Conservation (phyloP, 345 rosid species). For the Eutrema heterophyllum region DNA sequence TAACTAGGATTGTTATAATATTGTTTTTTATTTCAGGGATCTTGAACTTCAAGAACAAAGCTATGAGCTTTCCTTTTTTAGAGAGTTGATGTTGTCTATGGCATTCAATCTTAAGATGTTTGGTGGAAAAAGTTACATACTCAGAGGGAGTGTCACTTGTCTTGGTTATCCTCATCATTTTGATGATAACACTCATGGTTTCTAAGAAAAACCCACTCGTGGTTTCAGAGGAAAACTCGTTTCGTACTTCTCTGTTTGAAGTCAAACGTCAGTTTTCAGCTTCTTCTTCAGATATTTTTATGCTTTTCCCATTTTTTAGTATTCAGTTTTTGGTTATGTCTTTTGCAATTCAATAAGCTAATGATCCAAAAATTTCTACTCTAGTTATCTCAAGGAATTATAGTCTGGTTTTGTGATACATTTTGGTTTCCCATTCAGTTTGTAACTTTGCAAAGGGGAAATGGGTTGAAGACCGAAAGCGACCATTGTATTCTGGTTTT, state of each 20-base stretch:
- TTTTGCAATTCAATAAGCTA: neutral
- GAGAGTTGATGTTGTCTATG: slow-evolving; percentile 16
- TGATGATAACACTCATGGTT: neutral
- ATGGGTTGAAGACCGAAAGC: slow-evolving; percentile 49
- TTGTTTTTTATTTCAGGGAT: neutral
- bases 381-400: neutral
- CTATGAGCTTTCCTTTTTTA: neutral
- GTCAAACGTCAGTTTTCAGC: slow-evolving; percentile 25
- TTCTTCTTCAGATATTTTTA: slow-evolving; percentile 26
- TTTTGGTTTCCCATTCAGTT: slow-evolving; percentile 32
- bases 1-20: no score
- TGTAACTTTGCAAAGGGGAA: slow-evolving; percentile 69
- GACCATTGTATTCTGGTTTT: slow-evolving; percentile 63
- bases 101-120: slow-evolving; percentile 11
- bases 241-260: slow-evolving; percentile 10
- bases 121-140: slow-evolving; percentile 9
- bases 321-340: neutral
- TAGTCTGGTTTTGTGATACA: neutral
- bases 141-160: slow-evolving; percentile 34
- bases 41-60: slow-evolving; percentile 13
- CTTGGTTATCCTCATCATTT: slow-evolving; percentile 19
- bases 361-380: neutral
- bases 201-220: slow-evolving; percentile 25
- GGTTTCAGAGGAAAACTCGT: slow-evolving; percentile 19
- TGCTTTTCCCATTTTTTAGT: neutral